phyloP scores from a whole-genome alignment of 352 stramenopile species.

The Pythium diclinum region DNA sequence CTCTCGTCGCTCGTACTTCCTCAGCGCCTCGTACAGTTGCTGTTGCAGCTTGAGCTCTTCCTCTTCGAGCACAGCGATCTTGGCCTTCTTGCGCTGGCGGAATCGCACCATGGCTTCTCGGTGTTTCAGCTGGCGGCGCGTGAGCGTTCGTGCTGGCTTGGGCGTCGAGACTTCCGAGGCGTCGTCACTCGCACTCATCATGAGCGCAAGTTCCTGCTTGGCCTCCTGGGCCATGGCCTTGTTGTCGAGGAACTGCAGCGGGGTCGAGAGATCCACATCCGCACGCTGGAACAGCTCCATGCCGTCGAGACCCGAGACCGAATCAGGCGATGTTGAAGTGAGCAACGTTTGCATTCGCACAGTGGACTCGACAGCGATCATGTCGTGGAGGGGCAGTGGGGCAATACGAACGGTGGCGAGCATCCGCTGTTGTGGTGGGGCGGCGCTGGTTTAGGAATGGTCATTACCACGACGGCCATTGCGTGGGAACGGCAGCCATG shows the following conservation, averaged over 20 bases:
- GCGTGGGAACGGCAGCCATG: neutral
- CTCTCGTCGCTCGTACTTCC: constrained; percentile 8
- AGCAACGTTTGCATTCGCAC: constrained; percentile 24
- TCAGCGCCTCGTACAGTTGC: constrained; percentile 17
- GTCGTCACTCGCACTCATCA: constrained; percentile 14
- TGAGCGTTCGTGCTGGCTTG: constrained; percentile 20
- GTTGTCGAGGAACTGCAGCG: constrained; percentile 10
- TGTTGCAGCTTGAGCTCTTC: constrained; percentile 24
- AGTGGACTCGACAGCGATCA: constrained; percentile 20
- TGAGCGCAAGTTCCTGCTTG: constrained; percentile 3
- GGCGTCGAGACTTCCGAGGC: neutral
- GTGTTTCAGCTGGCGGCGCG: constrained; percentile 26
- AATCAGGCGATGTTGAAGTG: constrained; percentile 11
- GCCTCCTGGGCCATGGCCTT: constrained; percentile 1
- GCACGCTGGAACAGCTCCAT: constrained; percentile 14
- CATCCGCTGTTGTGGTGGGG: neutral
- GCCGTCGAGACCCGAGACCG: constrained; percentile 5
- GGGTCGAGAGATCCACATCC: neutral
- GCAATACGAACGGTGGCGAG: neutral
- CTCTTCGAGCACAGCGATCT: constrained; percentile 27
- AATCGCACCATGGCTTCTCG: constrained; percentile 33
- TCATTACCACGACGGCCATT: neutral
- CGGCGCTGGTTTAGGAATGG: constrained; percentile 17
- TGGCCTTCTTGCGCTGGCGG: constrained; percentile 29
- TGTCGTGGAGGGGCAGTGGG: neutral